phyloP scores from a whole-genome alignment of 768 basidiomycete species.

The Pisolithus albus region DNA sequence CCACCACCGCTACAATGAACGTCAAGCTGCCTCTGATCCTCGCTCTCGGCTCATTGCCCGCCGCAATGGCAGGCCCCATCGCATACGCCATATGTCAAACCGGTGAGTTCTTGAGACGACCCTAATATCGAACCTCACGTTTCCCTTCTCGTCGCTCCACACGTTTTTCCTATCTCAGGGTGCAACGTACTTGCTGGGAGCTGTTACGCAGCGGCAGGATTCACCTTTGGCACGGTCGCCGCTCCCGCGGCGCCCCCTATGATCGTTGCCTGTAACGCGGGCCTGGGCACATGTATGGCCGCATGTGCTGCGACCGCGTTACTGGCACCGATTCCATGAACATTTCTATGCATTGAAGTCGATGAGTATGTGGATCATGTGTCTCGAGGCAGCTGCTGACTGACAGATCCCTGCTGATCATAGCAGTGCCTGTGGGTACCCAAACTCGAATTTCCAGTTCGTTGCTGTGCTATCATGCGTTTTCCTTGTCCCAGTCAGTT shows the following conservation, averaged over 20 bases:
- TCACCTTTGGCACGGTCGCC: conserved; percentile 16
- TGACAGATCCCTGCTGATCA: no score
- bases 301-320: conserved; percentile 17
- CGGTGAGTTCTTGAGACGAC: conserved; percentile 1
- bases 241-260: conserved; percentile 14
- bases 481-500: no score
- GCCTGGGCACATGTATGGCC: conserved; percentile 19
- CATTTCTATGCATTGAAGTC: neutral
- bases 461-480: no score
- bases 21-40: conserved; percentile 14
- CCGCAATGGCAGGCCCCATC: conserved; percentile 12
- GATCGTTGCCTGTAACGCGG: conserved; percentile 18
- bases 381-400: no score
- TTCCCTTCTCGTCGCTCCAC: neutral
- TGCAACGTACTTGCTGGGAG: conserved; percentile 17
- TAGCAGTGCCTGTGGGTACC: no score
- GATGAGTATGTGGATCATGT: no score
- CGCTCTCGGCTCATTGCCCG: conserved; percentile 11
- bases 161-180: conserved; percentile 4
- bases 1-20: conserved; percentile 19
- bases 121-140: no score
- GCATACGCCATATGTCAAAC: conserved; percentile 21
- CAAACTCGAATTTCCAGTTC: no score
- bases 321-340: conserved; percentile 19
- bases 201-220: conserved; percentile 21